These are phyloP conservation scores for Candida sanyaensis DNA, from an alignment of 1,139 yeast genomes.

Conservation along the genomic window DNA sequence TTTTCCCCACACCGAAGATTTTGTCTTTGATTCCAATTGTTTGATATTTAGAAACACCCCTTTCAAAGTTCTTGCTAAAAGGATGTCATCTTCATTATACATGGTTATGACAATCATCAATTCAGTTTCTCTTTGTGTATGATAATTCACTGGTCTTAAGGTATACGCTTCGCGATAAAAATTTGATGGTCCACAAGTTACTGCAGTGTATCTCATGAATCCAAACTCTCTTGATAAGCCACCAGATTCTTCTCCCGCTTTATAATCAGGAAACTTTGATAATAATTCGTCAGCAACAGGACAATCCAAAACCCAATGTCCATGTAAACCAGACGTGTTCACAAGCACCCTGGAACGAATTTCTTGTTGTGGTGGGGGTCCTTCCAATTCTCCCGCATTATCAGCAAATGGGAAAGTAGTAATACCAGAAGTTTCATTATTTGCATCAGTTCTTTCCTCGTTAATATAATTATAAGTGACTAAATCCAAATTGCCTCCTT, in stretches of 20 bases:
- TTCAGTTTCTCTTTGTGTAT: slow-evolving; percentile 47
- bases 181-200: slow-evolving; percentile 52
- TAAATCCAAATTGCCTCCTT: slow-evolving; percentile 48
- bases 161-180: slow-evolving; percentile 47
- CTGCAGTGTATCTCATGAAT: slow-evolving; percentile 52
- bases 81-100: slow-evolving; percentile 52
- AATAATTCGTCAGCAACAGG: slow-evolving; percentile 51
- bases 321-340: slow-evolving; percentile 46
- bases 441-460: slow-evolving; percentile 12
- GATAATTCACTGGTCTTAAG: slow-evolving; percentile 48
- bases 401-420: slow-evolving; percentile 35
- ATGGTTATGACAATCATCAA: slow-evolving; percentile 47
- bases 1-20: slow-evolving; percentile 48
- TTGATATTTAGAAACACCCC: slow-evolving; percentile 51
- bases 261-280: slow-evolving; percentile 45
- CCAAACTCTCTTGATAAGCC: slow-evolving; percentile 49
- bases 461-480: slow-evolving; percentile 25
- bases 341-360: slow-evolving; percentile 38
- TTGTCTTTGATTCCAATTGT: slow-evolving; percentile 45
- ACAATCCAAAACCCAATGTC: slow-evolving; percentile 52
- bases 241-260: slow-evolving; percentile 34
- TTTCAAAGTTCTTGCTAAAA: slow-evolving; percentile 48
- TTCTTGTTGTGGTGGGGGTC: slow-evolving; percentile 33
- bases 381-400: slow-evolving; percentile 22
- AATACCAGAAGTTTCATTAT: slow-evolving; percentile 16